phyloP scores from a whole-genome alignment of 345 rosid species.

The Rhodamnia rubescens region DNA sequence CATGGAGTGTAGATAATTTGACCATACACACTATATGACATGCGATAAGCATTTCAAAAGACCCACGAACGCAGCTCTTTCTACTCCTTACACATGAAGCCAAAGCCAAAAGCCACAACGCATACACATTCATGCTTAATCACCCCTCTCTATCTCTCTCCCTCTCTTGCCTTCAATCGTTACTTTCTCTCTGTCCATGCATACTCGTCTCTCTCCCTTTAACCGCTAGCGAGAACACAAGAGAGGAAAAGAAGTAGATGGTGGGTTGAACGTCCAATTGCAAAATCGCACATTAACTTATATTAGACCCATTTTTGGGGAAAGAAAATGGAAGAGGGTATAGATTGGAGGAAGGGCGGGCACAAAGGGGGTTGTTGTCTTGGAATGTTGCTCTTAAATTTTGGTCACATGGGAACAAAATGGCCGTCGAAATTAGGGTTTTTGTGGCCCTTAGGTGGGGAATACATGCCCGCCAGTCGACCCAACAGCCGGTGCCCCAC shows the following conservation, averaged over 20 bases:
- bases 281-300: not conserved
- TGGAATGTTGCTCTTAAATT: conserved; percentile 69
- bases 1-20: not conserved
- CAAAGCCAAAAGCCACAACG: not conserved
- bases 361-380: conserved; percentile 22
- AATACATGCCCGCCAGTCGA: conserved; percentile 29
- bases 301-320: not conserved
- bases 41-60: not conserved
- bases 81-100: not conserved
- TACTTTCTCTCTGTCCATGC: not conserved
- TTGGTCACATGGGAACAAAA: conserved; percentile 77
- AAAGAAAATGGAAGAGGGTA: not conserved
- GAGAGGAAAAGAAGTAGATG: not conserved
- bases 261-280: not conserved
- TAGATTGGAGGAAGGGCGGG: not conserved
- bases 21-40: not conserved
- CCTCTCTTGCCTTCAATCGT: not conserved
- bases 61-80: not conserved
- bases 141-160: not conserved
- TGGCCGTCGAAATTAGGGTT: conserved; percentile 42
- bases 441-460: conserved; percentile 43
- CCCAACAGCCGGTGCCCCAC: conserved; percentile 49
- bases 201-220: not conserved
- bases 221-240: not conserved
- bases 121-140: not conserved